phyloP scores from a whole-genome alignment of 805 yeast species.

The Diddensiella transvaalensis region DNA sequence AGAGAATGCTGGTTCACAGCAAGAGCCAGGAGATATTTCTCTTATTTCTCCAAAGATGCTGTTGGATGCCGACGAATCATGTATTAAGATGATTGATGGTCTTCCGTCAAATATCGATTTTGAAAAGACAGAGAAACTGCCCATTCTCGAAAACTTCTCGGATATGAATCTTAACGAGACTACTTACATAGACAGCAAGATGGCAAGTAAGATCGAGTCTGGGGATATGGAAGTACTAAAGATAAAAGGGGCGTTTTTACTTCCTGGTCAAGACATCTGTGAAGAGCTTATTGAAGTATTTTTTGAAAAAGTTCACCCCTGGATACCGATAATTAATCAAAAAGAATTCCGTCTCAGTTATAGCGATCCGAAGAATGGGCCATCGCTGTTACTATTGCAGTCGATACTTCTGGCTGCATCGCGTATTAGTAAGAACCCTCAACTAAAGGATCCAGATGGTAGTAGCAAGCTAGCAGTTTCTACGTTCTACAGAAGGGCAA shows the following conservation, averaged over 20 bases:
- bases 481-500: conserved; percentile 45
- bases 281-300: conserved; percentile 37
- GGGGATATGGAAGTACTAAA: conserved; percentile 60
- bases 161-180: not conserved
- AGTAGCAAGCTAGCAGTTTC: conserved; percentile 47
- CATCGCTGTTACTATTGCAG: conserved; percentile 56
- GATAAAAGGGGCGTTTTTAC: conserved; percentile 59
- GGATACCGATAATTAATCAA: conserved; percentile 27
- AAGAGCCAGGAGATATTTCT: not conserved
- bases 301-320: conserved; percentile 26
- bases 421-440: conserved; percentile 51
- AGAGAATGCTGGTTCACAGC: not conserved
- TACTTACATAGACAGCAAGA: not conserved
- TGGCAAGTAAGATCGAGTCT: conserved; percentile 15
- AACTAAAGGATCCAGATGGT: conserved; percentile 41
- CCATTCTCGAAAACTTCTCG: too few species aligned
- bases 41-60: not conserved
- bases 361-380: conserved; percentile 48
- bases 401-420: conserved; percentile 64
- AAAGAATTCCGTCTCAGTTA: conserved; percentile 30
- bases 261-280: conserved; percentile 56
- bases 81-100: conserved; percentile 35
- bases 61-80: conserved; percentile 4
- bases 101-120: conserved; percentile 29
- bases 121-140: too few species aligned